These are phyloP conservation scores for Xerocomus amazonicus DNA, from an alignment of 1,284 basidiomycete species.

Conservation along the genomic window DNA sequence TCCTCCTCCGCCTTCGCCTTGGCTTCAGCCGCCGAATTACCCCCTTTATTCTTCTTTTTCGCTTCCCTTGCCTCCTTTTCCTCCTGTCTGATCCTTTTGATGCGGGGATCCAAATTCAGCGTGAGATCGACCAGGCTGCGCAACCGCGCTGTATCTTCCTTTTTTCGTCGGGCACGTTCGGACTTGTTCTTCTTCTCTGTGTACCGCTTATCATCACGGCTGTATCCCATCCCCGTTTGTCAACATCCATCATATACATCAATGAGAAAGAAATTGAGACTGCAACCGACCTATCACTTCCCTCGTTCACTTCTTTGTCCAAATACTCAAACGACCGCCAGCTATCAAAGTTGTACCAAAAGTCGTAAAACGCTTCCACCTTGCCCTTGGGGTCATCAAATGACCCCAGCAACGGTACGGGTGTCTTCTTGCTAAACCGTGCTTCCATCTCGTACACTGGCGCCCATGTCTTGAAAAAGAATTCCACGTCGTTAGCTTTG, in stretches of 20 bases:
- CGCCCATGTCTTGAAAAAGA: constrained; percentile 60
- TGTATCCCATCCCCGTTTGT: constrained; percentile 30
- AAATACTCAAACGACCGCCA: constrained; percentile 98
- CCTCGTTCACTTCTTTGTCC: constrained; percentile 99
- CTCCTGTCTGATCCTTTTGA: constrained; percentile 96
- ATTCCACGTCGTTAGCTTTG: constrained; percentile 43
- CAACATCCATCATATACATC: neutral
- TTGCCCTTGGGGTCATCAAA: constrained; percentile 73
- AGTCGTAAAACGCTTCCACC: constrained; percentile 96
- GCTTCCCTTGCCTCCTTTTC: constrained; percentile 95
- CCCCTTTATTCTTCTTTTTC: constrained; percentile 72
- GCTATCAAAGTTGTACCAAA: constrained; percentile 99
- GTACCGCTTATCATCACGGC: constrained; percentile 98
- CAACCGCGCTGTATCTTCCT: constrained; percentile 93
- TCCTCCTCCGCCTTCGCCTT: constrained; percentile 67
- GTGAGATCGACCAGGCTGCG: constrained; percentile 87
- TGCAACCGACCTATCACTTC: constrained; percentile 80
- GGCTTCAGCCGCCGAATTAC: constrained; percentile 42
- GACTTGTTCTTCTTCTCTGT: constrained; percentile 99
- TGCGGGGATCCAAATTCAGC: constrained; percentile 86
- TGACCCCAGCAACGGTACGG: constrained; percentile 82
- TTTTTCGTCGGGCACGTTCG: constrained; percentile 94
- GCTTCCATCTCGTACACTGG: constrained; percentile 90
- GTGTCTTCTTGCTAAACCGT: constrained; percentile 85
- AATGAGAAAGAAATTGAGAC: neutral